A percentile compares a stretch with the other conserved stretches of the same genome.
phyloP scores from a whole-genome alignment of 805 yeast genomes.

The Starmera quercuum region DNA sequence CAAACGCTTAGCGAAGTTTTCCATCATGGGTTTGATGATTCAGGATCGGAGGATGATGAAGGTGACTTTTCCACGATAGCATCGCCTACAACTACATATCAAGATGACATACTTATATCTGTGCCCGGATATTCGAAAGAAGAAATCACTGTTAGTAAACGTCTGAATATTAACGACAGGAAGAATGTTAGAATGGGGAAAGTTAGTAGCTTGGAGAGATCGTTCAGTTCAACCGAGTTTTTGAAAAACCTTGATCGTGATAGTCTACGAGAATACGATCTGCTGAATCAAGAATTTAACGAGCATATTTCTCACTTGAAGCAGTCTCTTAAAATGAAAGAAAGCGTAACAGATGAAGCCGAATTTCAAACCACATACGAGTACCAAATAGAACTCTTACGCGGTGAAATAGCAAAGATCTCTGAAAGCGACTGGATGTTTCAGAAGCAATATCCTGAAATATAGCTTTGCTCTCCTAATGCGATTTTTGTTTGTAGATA shows the following conservation, averaged over 20 bases:
- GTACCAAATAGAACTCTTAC: not conserved
- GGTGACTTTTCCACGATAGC: conserved; percentile 17
- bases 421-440: not conserved
- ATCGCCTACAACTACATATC: conserved; percentile 6
- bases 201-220: conserved; percentile 15
- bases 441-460: not conserved
- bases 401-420: not conserved
- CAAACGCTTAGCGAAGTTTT: conserved; percentile 18
- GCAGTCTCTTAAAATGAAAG: no score
- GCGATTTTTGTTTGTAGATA: no score
- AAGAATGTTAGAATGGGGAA: conserved; percentile 16
- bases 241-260: conserved; percentile 8
- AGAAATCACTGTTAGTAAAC: conserved; percentile 18
- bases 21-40: conserved; percentile 14
- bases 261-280: conserved; percentile 12
- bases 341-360: no score
- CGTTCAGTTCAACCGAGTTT: conserved; percentile 10
- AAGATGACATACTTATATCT: conserved; percentile 18
- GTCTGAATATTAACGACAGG: conserved; percentile 14
- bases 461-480: no score
- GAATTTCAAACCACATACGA: no score
- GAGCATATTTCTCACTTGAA: not conserved
- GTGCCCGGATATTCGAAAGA: conserved; percentile 20
- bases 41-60: conserved; percentile 20
- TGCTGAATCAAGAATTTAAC: conserved; percentile 12